Percentiles rank a stretch among this genome's conserved stretches.
Evolutionary conservation across 805 yeast genomes (phyloP).

Genomic region (Nakazawaea anatomiae): DNA sequence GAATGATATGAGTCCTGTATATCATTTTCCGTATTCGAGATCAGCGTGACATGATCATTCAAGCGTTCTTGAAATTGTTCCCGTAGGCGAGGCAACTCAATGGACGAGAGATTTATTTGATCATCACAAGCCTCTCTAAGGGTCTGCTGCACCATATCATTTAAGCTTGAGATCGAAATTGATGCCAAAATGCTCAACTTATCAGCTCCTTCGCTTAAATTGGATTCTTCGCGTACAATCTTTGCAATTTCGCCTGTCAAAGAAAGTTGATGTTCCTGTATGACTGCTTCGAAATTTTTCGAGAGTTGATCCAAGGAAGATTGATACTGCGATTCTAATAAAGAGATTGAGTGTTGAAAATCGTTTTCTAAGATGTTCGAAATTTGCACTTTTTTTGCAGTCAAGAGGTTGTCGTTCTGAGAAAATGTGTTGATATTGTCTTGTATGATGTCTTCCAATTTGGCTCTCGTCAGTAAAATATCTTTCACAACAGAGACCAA

Average conservation of each 20-base stretch:
- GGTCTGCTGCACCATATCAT: too few species aligned
- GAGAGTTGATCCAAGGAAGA: not conserved
- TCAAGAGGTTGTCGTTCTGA: not conserved
- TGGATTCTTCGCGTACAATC: not conserved
- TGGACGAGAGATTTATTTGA: not conserved
- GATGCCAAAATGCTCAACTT: not conserved
- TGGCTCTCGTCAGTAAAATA: conserved; percentile 5
- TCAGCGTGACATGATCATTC: not conserved
- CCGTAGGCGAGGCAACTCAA: not conserved
- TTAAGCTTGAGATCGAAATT: not conserved
- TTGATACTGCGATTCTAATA: not conserved
- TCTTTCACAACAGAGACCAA: conserved; percentile 11
- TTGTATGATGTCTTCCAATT: conserved; percentile 7
- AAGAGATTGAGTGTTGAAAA: not conserved
- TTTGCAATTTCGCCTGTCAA: not conserved
- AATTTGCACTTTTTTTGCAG: not conserved
- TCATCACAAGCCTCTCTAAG: not conserved
- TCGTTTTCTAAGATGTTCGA: not conserved
- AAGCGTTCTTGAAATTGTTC: not conserved
- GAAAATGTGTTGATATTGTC: not conserved
- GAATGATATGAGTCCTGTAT: not conserved
- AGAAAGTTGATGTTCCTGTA: not conserved
- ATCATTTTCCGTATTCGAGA: not conserved
- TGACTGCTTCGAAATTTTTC: not conserved
- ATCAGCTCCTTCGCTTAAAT: not conserved